Percentiles rank a stretch among this genome's conserved stretches.
Conservation (phyloP, 2,329 filamentous ascomycete genomes). For the Didymella pomorum region DNA sequence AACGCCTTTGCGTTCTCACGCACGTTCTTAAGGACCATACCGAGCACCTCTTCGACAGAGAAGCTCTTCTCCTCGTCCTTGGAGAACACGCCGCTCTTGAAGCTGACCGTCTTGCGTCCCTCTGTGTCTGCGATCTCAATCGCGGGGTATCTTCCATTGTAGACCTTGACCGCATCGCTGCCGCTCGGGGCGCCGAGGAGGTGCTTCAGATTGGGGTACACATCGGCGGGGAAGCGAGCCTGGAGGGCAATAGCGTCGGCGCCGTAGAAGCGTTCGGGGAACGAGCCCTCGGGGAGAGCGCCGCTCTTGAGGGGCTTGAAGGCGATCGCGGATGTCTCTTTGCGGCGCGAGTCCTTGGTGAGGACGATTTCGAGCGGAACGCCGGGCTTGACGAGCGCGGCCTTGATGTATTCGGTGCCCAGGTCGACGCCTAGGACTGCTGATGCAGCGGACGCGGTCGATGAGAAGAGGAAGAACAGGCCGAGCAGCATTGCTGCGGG, state of each 20-base stretch:
- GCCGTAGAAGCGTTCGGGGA: constrained; percentile 90
- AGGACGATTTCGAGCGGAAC: constrained; percentile 97
- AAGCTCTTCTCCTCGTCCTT: constrained; percentile 67
- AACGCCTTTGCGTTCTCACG: constrained; percentile 85
- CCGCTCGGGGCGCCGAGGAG: constrained; percentile 76
- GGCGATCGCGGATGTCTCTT: constrained; percentile 88
- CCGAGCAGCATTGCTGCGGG: constrained; percentile 60
- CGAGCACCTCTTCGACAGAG: constrained; percentile 89
- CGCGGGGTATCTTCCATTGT: constrained; percentile 78
- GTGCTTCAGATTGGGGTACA: constrained; percentile 92
- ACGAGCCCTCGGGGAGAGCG: constrained; percentile 64
- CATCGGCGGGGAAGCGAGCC: constrained; percentile 87
- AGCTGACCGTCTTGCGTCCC: constrained; percentile 72
- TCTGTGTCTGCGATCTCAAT: constrained; percentile 71
- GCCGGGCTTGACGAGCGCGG: constrained; percentile 92
- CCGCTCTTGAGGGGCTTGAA: constrained; percentile 85
- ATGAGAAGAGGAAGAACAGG: constrained; percentile 62
- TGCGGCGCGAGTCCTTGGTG: constrained; percentile 96
- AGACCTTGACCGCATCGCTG: constrained; percentile 70
- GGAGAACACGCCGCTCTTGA: constrained; percentile 79
- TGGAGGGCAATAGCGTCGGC: constrained; percentile 88
- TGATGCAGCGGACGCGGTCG: constrained; percentile 68
- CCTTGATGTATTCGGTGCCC: constrained; percentile 97
- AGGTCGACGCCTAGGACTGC: constrained; percentile 93
- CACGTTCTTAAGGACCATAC: constrained; percentile 95